Evolutionary conservation across 805 yeast genomes (phyloP).

Genomic region (Myxozyma kluyveri): DNA sequence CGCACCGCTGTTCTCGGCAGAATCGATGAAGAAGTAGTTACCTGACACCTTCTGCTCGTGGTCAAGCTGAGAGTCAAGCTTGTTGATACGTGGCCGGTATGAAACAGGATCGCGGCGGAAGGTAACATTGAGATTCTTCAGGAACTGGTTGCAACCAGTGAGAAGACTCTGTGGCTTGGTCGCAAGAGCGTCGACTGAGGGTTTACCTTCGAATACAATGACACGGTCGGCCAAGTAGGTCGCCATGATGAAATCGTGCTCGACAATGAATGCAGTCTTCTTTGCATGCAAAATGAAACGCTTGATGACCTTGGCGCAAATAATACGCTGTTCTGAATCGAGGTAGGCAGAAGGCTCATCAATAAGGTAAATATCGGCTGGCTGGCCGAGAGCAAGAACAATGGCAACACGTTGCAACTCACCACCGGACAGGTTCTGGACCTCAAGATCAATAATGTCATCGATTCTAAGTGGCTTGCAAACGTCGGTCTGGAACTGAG

Average conservation of each 20-base stretch:
- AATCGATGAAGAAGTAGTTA: constrained; percentile 92
- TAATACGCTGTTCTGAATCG: constrained; percentile 99
- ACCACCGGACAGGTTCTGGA: constrained; percentile 97
- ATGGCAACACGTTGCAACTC: constrained; percentile 99
- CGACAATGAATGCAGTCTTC: constrained; percentile 98
- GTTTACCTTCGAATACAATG: constrained; percentile 95
- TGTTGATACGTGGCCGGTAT: constrained; percentile 97
- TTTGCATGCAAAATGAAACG: constrained; percentile 93
- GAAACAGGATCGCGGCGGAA: constrained; percentile 99
- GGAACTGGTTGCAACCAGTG: constrained; percentile 95
- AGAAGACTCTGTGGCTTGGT: constrained; percentile 87
- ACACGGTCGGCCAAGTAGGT: constrained; percentile 98
- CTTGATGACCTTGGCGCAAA: constrained; percentile 97
- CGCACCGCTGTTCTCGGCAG: constrained; percentile 1
- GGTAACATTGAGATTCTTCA: constrained; percentile 94
- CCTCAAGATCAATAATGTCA: constrained; percentile 95
- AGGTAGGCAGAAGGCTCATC: constrained; percentile 99
- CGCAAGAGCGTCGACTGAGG: constrained; percentile 82
- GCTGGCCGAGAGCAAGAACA: constrained; percentile 87
- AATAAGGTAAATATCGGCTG: constrained; percentile 93
- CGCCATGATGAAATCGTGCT: constrained; percentile 99
- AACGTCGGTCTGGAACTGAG: constrained; percentile 98
- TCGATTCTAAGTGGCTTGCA: constrained; percentile 92
- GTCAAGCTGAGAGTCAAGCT: constrained; percentile 91
- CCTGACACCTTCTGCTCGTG: constrained; percentile 92